Base-by-base conservation (phyloP, 2,329 filamentous ascomycete genomes). In the Onygenales sp. region DNA sequence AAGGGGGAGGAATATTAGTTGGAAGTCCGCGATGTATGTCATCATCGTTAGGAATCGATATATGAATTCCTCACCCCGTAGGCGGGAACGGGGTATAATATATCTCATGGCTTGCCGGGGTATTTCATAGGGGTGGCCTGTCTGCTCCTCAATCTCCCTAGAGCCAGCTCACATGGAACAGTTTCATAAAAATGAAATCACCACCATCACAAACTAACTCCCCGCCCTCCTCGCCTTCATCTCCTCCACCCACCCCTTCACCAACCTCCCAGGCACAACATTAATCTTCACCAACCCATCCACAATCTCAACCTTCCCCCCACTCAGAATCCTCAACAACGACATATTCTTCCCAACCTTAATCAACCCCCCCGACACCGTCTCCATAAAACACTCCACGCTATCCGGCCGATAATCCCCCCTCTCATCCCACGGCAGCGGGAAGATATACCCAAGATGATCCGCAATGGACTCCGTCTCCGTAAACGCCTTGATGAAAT, bases 331-430 rank as follows among this genome's bases (percentile, higher is more conserved):
- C 73, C 89, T 87, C 49, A 89, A 70, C 60, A 97, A 68, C 17
- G 82, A 76, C 58, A 93, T 78, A 65, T 92, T 93, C 79, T 88
- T 91, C 47, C 93, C 92, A 21, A 91, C 84, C 74, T 95, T 96
- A 63, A 95, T 82, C 62, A 98, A 69, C 0, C 91, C 90, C 0
- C 90, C 90, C 0, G 77, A 74, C 3, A 72, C 71, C 0, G 90
- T 97, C 74, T 96, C 90, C 76, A 95, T 86, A 69, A 88, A 97
- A 63, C 88, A 93, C 61, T 95, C 90, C 4, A 95, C 88, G 0
- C 71, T 75, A 0, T 76, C 75, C 1, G 77, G 61, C 0, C 74
- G 79, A 69, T 95, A 96, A 62, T 83, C 83, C 1, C 77, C 70
- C 56, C 78, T 73, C 13, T 68, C 64, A 62, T 97, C 93, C 93